Evolutionary conservation across 1,284 basidiomycete species (phyloP), one percentile per base, ranked within the genome.

Genomic region (Pterula multifida): DNA sequence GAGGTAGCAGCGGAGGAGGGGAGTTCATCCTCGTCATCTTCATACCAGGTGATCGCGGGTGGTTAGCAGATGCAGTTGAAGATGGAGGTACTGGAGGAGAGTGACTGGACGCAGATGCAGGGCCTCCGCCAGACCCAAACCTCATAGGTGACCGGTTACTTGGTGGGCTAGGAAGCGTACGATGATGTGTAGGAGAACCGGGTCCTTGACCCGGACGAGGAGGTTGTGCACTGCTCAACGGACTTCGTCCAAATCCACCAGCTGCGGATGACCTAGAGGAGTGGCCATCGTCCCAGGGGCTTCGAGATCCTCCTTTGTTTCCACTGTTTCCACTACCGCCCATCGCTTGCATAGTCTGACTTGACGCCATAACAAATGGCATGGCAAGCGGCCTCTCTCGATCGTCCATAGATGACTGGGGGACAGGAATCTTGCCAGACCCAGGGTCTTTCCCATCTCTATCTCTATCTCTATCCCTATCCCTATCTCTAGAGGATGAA

Each of bases 321-420:
- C 28, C 28, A 32, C 28, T 15, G 15, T 6, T 6, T 6, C 28
- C 28, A 15, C 28, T 32, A 32, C 28, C 28, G 49, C 25, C 25
- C 53, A 28, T 49, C 53, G 55, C 56, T 57, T 64, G 55, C 53
- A 67, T 66, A 4, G 61, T 58, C 57, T 72, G 69, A 28, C 70
- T 65, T 1, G 74, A 69, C n/a, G 67, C 65, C 66, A 77, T 71
- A 4, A 69, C 69, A 55, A 78, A 78, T 3, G 76, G 72, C 24
- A 70, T 72, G 45, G 65, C 68, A 57, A 65, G 62, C 26, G 61
- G 69, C 55, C 65, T 66, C 9, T 17, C 39, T 4, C 39, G 39
- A 17, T n/a, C 21, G 15, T 6, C 28, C 6, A 32, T 6, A 32
- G 28, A 32, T 6, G 28, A 32, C 28, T 6, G 15, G 28, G 28